Base-by-base conservation (phyloP, 2,329 filamentous ascomycete genomes). In the Rutstroemia sp. region DNA sequence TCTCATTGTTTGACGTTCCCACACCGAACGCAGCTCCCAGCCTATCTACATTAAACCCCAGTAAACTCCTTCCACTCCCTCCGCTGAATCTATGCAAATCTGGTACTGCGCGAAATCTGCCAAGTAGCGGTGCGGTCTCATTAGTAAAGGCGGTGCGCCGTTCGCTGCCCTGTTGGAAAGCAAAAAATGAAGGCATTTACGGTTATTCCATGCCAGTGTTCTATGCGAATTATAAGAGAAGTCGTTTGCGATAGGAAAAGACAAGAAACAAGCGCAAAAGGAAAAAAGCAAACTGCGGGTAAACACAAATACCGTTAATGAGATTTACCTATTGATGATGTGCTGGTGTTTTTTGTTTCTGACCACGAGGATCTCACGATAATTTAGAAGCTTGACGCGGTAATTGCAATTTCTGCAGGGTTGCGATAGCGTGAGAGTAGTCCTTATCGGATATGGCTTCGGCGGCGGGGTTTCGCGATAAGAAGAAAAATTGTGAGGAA, bases 111-210 rank as follows among this genome's bases (percentile, higher is more conserved):
- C 83, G 81, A 71, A 83, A 87, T 40, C 83, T 80, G 60, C 83
- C 83, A 2, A 86, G 78, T 8, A 86, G 72, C 23, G 83, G 82
- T 17, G 82, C 80, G 44, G 80, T 73, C 65, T 84, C 78, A 63
- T 73, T 74, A 57, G 67, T 70, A 52, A 71, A 70, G 51, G 75
- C 75, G 58, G 75, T 72, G 64, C 75, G 77, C 60, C 81, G 78
- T 71, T 86, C 83, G 65, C 73, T 77, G 69, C 83, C 83, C 66
- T 83, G 82, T 60, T 83, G 83, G 72, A 87, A 87, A 68, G 79
- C 76, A 72, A 87, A 86, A 75, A 86, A 83, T 66, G 78, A 76
- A 67, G 83, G 80, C 82, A 86, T 85, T 65, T 57, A 51, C 57
- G 27, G 57, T 52, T 8, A 16, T 44, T 51, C 8, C 27, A 30